Percentiles rank a stretch among this genome's conserved stretches.
These are phyloP conservation scores for Erysimum pusillum DNA, from an alignment of 441 rosid genomes.

Conservation along the genomic window DNA sequence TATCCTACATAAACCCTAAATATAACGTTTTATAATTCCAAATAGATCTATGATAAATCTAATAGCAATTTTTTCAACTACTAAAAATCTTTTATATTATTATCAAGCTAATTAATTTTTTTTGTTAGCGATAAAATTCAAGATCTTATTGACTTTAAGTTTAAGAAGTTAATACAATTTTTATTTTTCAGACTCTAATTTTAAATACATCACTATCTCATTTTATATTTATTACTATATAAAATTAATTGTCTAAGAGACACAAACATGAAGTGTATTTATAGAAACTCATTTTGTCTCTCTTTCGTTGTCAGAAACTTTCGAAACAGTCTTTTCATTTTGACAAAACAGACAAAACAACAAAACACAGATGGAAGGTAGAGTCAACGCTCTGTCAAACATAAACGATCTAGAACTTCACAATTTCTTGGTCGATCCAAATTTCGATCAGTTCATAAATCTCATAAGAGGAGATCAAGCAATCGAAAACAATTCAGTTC, in stretches of 20 bases:
- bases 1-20: too few relatives aligned
- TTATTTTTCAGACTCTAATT: too few relatives aligned
- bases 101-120: too few relatives aligned
- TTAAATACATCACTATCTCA: background rate
- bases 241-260: too few relatives aligned
- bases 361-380: slow-evolving; percentile 35
- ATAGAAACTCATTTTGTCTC: slow-evolving; percentile 31
- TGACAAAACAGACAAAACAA: slow-evolving; percentile 17
- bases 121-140: too few relatives aligned
- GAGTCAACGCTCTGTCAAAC: slow-evolving; percentile 47
- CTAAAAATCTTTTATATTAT: too few relatives aligned
- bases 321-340: background rate
- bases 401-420: slow-evolving; percentile 53
- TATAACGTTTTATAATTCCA: too few relatives aligned
- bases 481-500: slow-evolving; percentile 47
- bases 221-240: too few relatives aligned
- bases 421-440: slow-evolving; percentile 61
- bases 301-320: slow-evolving; percentile 34
- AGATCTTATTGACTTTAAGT: too few relatives aligned
- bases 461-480: slow-evolving; percentile 62
- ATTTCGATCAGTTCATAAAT: slow-evolving; percentile 67
- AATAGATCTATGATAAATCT: too few relatives aligned
- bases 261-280: background rate
- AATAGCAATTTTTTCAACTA: too few relatives aligned
- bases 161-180: too few relatives aligned